These are phyloP conservation scores for Nemania bipapillata DNA, from an alignment of 2,329 filamentous ascomycete genomes.

Conservation along the genomic window DNA sequence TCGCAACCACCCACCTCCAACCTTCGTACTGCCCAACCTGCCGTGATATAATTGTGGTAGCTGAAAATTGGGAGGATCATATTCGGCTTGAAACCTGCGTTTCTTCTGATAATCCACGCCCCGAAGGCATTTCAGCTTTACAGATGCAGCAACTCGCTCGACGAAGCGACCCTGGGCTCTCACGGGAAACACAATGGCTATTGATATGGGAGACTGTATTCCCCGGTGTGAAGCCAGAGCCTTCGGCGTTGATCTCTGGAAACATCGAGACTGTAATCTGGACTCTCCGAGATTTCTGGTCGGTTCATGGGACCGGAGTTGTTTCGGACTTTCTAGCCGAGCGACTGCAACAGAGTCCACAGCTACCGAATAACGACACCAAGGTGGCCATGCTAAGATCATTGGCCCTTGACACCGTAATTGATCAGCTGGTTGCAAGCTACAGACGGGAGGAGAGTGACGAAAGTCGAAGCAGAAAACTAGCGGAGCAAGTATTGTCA, in stretches of 20 bases:
- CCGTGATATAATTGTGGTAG: slow-evolving; percentile 21
- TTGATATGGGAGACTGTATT: slow-evolving; percentile 41
- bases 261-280: slow-evolving; percentile 32
- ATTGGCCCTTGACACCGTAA: neutral
- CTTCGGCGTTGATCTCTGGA: neutral
- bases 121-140: slow-evolving; percentile 35
- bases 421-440: no score
- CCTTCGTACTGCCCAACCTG: slow-evolving; percentile 41
- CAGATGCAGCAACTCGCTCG: slow-evolving; percentile 40
- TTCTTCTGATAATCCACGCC: slow-evolving; percentile 10
- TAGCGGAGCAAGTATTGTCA: no score
- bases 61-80: slow-evolving; percentile 31
- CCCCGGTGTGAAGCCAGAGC: slow-evolving; percentile 30
- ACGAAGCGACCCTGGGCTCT: slow-evolving; percentile 16
- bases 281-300: slow-evolving; percentile 38
- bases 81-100: slow-evolving; percentile 31
- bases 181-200: slow-evolving; percentile 37
- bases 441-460: no score
- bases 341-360: neutral
- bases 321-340: slow-evolving; percentile 28
- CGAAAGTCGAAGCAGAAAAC: no score
- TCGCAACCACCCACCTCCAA: slow-evolving; percentile 35
- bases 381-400: neutral
- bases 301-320: slow-evolving; percentile 27
- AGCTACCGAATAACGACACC: neutral